Base-by-base conservation (phyloP, 768 basidiomycete genomes). In the Mycena pura region DNA sequence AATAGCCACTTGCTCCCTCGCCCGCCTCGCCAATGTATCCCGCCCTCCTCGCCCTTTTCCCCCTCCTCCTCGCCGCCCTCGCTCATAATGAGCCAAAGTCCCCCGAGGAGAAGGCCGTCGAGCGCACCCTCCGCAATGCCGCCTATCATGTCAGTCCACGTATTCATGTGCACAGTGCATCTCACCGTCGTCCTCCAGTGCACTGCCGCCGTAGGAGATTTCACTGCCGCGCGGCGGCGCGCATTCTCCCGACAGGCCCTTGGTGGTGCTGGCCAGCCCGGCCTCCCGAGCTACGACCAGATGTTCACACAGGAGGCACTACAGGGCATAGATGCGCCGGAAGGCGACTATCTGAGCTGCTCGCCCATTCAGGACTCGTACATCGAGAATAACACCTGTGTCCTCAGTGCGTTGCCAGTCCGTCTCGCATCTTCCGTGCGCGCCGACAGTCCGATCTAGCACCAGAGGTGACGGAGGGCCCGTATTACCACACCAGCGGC, bases 381-480 rank as follows among this genome's bases (percentile, higher is more conserved):
- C 34, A 82, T 84, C 34, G 81, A 82, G 65, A 86, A 84, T 63
- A 84, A 84, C 62, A 80, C 82, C 1, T 86, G 84, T 56, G 82
- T 86, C 6, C 75, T 86, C 0, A 73, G 72, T 74, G 43, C 36
- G 69, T 67, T 21, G n/a, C 15, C 22, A 6, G 6, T 2, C 50
- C 24, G 13, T 5, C 9, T 52, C 36, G 27, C 13, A n/a, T 24
- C 15, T 21, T 38, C 29, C 13, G 22, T 49, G 22, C 13, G 31
- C n/a, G 41, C 49, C 36, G 52, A 51, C 24, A 44, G 14, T 25
- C 62, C 43, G 40, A 40, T 60, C 14, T 62, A 71, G 74, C 83
- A 5, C 84, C 84, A 17, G 80, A 82, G 49, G 80, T 81, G 3
- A 86, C 83, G 1, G 82, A 84, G 62, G 84, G 84, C 0, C 84